Evolutionary conservation across 2,329 filamentous ascomycete species (phyloP).

Genomic region (Ophiocordyceps robertsii): DNA sequence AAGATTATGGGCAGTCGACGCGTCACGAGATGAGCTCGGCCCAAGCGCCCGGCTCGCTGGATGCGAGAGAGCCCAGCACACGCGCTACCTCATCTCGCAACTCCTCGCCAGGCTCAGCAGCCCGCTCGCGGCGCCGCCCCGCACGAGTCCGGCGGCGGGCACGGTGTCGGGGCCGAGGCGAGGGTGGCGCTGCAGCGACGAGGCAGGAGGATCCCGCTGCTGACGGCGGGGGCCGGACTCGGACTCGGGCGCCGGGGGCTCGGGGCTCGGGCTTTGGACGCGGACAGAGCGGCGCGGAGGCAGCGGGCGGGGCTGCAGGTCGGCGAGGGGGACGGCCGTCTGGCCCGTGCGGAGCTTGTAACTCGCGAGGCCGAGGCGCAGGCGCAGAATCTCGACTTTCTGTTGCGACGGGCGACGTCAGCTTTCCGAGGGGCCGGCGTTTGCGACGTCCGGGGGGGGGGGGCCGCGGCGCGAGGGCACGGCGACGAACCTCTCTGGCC

Average conservation of each 20-base stretch:
- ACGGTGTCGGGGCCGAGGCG: neutral
- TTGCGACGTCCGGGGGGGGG: too few relatives aligned
- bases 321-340: slow-evolving; percentile 48
- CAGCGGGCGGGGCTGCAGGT: slow-evolving; percentile 32
- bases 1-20: too few relatives aligned
- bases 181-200: neutral
- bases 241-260: too few relatives aligned
- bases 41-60: too few relatives aligned
- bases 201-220: too few relatives aligned
- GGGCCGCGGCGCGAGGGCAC: too few relatives aligned
- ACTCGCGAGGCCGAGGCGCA: slow-evolving; percentile 56
- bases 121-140: slow-evolving; percentile 36
- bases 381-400: slow-evolving; percentile 51
- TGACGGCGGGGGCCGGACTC: too few relatives aligned
- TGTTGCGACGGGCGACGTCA: too few relatives aligned
- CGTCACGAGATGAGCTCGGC: too few relatives aligned
- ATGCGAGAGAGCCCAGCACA: neutral
- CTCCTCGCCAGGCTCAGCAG: slow-evolving; percentile 31
- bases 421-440: neutral
- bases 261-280: slow-evolving; percentile 13
- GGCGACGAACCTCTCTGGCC: slow-evolving; percentile 34
- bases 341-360: slow-evolving; percentile 69
- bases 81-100: neutral
- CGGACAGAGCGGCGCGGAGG: slow-evolving; percentile 9
- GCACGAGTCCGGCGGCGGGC: too few relatives aligned